Evolutionary conservation across 768 basidiomycete species (phyloP), one percentile per base, ranked within the genome.

Genomic region (Pleurotus eryngii): DNA sequence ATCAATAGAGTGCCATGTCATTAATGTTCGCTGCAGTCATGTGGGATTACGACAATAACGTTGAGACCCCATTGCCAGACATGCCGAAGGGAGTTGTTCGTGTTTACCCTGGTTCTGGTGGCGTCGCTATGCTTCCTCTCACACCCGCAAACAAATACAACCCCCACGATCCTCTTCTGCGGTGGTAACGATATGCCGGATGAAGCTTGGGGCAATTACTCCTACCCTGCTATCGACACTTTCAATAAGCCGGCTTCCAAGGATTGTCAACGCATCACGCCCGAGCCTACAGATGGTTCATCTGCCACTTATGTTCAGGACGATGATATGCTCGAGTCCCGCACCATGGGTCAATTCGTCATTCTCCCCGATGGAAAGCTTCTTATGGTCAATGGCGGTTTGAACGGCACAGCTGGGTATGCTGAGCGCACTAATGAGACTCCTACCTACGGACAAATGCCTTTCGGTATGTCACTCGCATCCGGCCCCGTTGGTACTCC

Each of bases 321-420:
- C 58, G 94, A 95, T 60, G 69, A 82, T 58, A 85, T 95, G 80
- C 75, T 83, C 9, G 78, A 85, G 58, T 82, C 84, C 0, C 82
- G 93, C 15, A 91, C 89, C 24, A 98, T 98, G 95, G 92, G 95
- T 8, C 90, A 93, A 67, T 93, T 96, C 69, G 86, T 95, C 71
- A 80, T 81, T 43, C 86, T 97, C 7, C 85, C 93, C 0, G 84
- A 91, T 46, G 88, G 87, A 5, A 88, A 82, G 22, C 57, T 95
- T 17, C 77, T 93, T 18, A 79, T 93, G 54, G 71, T 93, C 64
- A 96, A 96, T 68, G 95, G 94, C 58, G 95, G 80, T 14, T 47
- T 67, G 9, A 93, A 93, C 63, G 90, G 90, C 14, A 92, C 90
- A 3, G 90, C 90, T n/a, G 90, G 90, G 0, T 92, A 88, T 65